A percentile compares a stretch with the other conserved stretches of the same genome.
Conservation (phyloP, 2,329 filamentous ascomycete species). For the Fusarium armeniacum region DNA sequence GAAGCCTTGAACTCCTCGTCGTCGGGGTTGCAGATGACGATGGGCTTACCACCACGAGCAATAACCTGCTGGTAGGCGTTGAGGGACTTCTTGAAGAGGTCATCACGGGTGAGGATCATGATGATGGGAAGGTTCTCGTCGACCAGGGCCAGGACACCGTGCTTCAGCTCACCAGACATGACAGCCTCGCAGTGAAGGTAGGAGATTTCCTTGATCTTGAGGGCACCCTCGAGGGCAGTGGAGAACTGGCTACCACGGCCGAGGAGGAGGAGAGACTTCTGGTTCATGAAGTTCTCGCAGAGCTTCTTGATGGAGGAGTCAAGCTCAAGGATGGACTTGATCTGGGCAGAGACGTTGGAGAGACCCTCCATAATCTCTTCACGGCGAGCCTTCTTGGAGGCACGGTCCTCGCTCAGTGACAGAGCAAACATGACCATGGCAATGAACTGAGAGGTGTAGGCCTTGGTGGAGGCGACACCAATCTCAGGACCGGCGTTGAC, state of each 20-base stretch:
- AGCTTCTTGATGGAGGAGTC: conserved; percentile 95
- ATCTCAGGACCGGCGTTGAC: conserved; percentile 99
- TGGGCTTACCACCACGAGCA: conserved; percentile 94
- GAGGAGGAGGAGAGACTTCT: conserved; percentile 94
- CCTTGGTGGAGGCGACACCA: conserved; percentile 98
- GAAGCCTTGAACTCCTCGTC: conserved; percentile 91
- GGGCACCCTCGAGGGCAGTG: conserved; percentile 94
- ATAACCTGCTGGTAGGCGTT: conserved; percentile 99
- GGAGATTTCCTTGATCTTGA: conserved; percentile 99
- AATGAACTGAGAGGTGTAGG: conserved; percentile 98
- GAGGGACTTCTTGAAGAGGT: conserved; percentile 98
- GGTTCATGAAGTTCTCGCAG: conserved; percentile 94
- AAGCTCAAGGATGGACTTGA: conserved; percentile 90
- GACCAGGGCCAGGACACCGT: conserved; percentile 95
- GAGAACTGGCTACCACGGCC: conserved; percentile 97
- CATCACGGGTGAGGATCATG: conserved; percentile 98
- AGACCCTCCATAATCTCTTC: conserved; percentile 98
- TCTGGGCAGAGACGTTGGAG: conserved; percentile 87
- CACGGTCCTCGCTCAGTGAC: conserved; percentile 94
- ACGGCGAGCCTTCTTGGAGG: conserved; percentile 91
- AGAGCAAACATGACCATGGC: conserved; percentile 99
- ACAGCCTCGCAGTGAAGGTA: conserved; percentile 99
- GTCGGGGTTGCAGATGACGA: conserved; percentile 95
- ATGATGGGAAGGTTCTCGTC: conserved; percentile 99
- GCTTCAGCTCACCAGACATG: conserved; percentile 99